Percentiles rank a stretch among this genome's conserved stretches.
Evolutionary conservation across 1,139 yeast genomes (phyloP).

Genomic region (Debaryomyces sp.): DNA sequence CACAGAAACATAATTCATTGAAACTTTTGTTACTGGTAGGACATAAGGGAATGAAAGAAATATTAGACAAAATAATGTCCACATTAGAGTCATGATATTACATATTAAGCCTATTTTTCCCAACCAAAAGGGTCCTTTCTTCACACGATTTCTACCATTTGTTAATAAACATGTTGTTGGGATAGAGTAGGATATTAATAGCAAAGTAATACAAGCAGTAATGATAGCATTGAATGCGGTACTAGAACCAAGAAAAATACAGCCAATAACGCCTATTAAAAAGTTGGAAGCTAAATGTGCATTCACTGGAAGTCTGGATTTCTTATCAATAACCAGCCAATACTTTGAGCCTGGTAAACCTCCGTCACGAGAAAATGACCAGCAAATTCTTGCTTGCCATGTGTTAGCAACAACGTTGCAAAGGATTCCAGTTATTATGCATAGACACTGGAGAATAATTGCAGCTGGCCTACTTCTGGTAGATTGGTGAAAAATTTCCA

Average conservation of each 20-base stretch:
- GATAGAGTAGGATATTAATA: slow-evolving; percentile 37
- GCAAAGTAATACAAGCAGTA: slow-evolving; percentile 39
- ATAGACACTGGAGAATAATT: slow-evolving; percentile 56
- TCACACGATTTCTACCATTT: slow-evolving; percentile 38
- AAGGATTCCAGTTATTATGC: slow-evolving; percentile 65
- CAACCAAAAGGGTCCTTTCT: slow-evolving; percentile 55
- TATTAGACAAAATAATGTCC: slow-evolving; percentile 45
- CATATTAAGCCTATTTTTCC: slow-evolving; percentile 27
- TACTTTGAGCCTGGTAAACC: slow-evolving; percentile 43
- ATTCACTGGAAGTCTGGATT: slow-evolving; percentile 36
- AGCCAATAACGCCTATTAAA: slow-evolving; percentile 41
- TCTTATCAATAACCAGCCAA: slow-evolving; percentile 33
- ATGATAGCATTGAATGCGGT: slow-evolving; percentile 47
- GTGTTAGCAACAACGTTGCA: slow-evolving; percentile 75
- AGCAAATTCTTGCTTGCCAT: slow-evolving; percentile 74
- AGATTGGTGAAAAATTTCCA: slow-evolving; percentile 65
- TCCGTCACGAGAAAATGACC: slow-evolving; percentile 77
- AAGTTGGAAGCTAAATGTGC: slow-evolving; percentile 40
- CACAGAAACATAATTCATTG: slow-evolving; percentile 50
- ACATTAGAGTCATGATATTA: slow-evolving; percentile 18
- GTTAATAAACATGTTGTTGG: slow-evolving; percentile 35
- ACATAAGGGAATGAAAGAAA: slow-evolving; percentile 48
- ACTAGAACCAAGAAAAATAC: slow-evolving; percentile 45
- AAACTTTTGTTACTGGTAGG: slow-evolving; percentile 46
- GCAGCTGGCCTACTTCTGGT: slow-evolving; percentile 59